phyloP scores from a whole-genome alignment of 2,329 filamentous ascomycete species.

The Tothia fuscella region DNA sequence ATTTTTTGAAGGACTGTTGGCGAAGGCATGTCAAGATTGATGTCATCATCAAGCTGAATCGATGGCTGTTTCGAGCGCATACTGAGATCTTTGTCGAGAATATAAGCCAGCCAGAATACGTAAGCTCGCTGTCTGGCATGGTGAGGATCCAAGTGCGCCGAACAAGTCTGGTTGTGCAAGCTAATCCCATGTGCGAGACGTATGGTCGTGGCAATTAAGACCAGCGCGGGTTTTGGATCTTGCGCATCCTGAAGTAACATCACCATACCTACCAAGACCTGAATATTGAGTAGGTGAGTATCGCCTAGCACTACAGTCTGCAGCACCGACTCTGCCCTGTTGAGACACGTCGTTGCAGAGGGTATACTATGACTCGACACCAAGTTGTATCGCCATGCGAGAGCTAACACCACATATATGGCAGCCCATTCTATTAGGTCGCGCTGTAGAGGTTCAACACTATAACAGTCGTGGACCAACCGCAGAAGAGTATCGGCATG shows the following conservation, averaged over 20 bases:
- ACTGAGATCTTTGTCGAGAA: conserved; percentile 20
- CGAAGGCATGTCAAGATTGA: conserved; percentile 18
- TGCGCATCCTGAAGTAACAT: conserved; percentile 18
- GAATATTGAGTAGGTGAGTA: conserved; percentile 19
- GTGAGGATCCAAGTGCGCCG: conserved; percentile 14
- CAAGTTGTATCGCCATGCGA: conserved; percentile 15
- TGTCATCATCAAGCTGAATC: conserved; percentile 17
- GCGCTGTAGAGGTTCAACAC: conserved; percentile 13
- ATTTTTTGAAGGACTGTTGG: conserved; percentile 9
- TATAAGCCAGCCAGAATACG: conserved; percentile 23
- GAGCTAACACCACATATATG: conserved; percentile 21
- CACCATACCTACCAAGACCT: conserved; percentile 21
- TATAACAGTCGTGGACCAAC: conserved; percentile 16
- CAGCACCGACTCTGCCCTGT: conserved; percentile 20
- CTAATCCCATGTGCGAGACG: conserved; percentile 17
- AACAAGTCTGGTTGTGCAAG: conserved; percentile 15
- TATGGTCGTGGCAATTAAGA: conserved; percentile 19
- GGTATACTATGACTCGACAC: conserved; percentile 10
- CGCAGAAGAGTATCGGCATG: conserved; percentile 16
- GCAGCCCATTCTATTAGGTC: conserved; percentile 20
- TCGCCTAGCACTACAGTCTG: conserved; percentile 17
- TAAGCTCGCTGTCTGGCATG: conserved; percentile 16
- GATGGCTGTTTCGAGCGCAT: conserved; percentile 18
- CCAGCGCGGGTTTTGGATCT: conserved; percentile 18
- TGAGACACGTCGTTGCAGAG: conserved; percentile 16